A percentile compares a stretch with the other conserved stretches of the same genome.
Evolutionary conservation across 305 asterid genomes (phyloP).

Genomic region (Rubia tinctorum): DNA sequence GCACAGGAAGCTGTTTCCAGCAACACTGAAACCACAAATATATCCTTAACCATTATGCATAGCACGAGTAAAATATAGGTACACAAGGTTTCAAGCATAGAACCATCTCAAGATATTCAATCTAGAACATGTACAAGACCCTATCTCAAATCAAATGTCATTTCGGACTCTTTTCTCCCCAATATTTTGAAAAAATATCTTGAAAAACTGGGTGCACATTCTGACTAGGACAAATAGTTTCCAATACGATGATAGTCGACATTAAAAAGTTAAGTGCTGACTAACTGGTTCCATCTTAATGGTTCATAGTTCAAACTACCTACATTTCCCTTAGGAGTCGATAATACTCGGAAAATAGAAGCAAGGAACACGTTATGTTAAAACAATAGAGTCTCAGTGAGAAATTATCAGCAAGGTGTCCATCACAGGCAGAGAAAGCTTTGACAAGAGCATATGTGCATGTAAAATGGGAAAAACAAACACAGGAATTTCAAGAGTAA

Average conservation of each 20-base stretch:
- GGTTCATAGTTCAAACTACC: not conserved
- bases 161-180: not conserved
- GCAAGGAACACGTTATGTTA: not conserved
- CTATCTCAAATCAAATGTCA: not conserved
- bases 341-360: not conserved
- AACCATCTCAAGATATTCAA: not conserved
- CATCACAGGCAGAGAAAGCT: not conserved
- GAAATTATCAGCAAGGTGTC: not conserved
- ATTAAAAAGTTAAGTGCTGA: not conserved
- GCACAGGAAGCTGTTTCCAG: constrained; percentile 82
- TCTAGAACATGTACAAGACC: not conserved
- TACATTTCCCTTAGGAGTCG: not conserved
- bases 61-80: not conserved
- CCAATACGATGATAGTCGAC: not conserved
- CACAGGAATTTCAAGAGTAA: not conserved
- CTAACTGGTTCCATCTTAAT: not conserved
- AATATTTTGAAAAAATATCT: not conserved
- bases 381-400: not conserved
- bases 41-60: constrained; percentile 14
- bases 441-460: not conserved
- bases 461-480: not conserved
- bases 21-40: constrained; percentile 52
- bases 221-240: not conserved
- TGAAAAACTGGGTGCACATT: not conserved
- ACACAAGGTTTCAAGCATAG: not conserved